A percentile compares a stretch with the other conserved stretches of the same genome.
Conservation (phyloP, 2,329 filamentous ascomycete genomes). For the Penicillium sp. region DNA sequence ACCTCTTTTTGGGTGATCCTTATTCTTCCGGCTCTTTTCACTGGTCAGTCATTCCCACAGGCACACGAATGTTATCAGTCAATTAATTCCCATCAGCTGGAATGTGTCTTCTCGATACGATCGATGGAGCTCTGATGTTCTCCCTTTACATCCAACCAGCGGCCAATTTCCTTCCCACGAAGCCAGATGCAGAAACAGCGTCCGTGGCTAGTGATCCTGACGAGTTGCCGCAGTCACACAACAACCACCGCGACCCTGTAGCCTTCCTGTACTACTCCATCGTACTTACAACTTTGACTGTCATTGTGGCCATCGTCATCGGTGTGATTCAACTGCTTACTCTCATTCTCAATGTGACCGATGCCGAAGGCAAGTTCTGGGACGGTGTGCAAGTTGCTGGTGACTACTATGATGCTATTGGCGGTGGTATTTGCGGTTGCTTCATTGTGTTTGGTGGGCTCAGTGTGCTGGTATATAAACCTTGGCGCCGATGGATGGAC, state of each 20-base stretch:
- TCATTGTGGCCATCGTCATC: conserved; percentile 81
- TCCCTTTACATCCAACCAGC: conserved; percentile 72
- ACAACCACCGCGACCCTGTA: conserved; percentile 72
- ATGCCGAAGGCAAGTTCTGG: conserved; percentile 81
- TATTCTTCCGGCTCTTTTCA: conserved; percentile 88
- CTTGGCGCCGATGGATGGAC: conserved; percentile 70
- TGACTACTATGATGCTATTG: conserved; percentile 83
- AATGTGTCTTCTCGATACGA: conserved; percentile 94
- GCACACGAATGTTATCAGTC: not conserved
- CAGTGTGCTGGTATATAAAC: conserved; percentile 74
- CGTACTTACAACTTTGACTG: conserved; percentile 79
- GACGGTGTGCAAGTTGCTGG: conserved; percentile 75
- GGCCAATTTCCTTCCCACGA: conserved; percentile 40
- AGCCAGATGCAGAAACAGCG: conserved; percentile 22
- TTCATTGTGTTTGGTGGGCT: conserved; percentile 77
- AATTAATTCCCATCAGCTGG: conserved; percentile 57
- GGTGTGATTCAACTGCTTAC: conserved; percentile 82
- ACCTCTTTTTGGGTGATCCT: conserved; percentile 93
- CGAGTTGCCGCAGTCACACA: conserved; percentile 23
- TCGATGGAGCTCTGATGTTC: conserved; percentile 94
- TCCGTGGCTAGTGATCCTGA: conserved; percentile 18
- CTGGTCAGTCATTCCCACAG: conserved; percentile 55
- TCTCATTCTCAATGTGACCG: conserved; percentile 73
- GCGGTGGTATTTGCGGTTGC: conserved; percentile 80
- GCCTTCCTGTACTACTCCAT: conserved; percentile 94